Base-by-base conservation (phyloP, 177 flowering plant genomes). In the Telopea speciosissima region DNA sequence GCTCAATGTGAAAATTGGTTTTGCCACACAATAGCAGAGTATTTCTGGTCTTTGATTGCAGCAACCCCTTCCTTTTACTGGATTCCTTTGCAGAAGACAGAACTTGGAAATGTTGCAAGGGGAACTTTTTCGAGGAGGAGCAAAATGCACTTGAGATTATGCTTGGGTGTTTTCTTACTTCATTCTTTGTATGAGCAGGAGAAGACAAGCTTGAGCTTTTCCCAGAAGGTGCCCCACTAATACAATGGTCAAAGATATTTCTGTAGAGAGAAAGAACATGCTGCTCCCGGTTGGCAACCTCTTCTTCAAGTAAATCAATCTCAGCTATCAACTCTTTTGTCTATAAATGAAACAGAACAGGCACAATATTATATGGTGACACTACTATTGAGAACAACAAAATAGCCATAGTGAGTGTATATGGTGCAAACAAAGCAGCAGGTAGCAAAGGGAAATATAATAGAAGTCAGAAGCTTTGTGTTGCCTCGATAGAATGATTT, bases 231-330 rank as follows among this genome's bases (percentile, higher is more conserved):
- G 90, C 75, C 58, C 78, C 70, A 72, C 88, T 90, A 62, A 77
- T 80, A 76, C 87, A 83, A 16, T 89, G 72, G 33, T 89, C 94
- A 80, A 89, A 90, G 21, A 88, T 86, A 75, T 74, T 89, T 76
- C 93, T 80, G 77, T 92, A 92, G 24, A 92, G 88, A 70, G 91
- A 73, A 23, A 93, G 95, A 68, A 93, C 90, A 73, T 87, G 93
- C 75, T 93, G 89, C 74, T 93, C 97, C 5, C 93, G 85, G 74
- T 82, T 91, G 62, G 95, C 84, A 68, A 91, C 93, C 81, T 92
- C 98, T 81, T 89, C 87, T 78, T 93, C 98, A 62, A 93, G 92
- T 69, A 83, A 79, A 66, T 92, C 95, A 69, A 93, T 90, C 81
- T 93, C 97, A 16, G 87, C 68, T 67, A 93, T 84, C 74, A 93